Base-by-base conservation (phyloP, 306 rosid genomes). In the Hippophae tibetana region DNA sequence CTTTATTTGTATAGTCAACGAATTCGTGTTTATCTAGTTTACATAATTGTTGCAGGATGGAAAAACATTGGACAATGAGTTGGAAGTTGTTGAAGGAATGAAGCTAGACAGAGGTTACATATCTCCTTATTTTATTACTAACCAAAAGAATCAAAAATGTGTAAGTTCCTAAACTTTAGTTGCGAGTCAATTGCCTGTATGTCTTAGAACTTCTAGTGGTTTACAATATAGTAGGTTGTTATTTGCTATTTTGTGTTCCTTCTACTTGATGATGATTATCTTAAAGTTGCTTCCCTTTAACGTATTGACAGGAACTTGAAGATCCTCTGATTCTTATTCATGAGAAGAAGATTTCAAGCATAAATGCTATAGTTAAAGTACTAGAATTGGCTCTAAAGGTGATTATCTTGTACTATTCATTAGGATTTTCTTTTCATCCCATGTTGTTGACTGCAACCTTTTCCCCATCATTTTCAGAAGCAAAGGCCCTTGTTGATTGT, bases 51-150 rank as follows among this genome's bases (percentile, higher is more conserved):
- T 77, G 58, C 84, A 90, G 98, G 98, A 90, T 72, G 98, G 98
- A 23, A 90, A 90, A 55, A 90, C 96, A 48, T 68, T 87, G 78
- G 56, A 78, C 60, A 90, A 87, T 51, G 98, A 87, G 78, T 79
- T 90, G 92, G 98, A 90, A 74, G 96, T 90, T 65, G 96, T 90
- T 41, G 99, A 92, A 78, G 99, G 99, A 50, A 92, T 92, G 99
- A 92, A 88, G 82, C 86, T 92, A 43, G 99, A 92, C 70, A 74
- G 99, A 70, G 99, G 99, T 59, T 92, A 85, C 54, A 92, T 92
- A 58, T 92, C 98, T 54, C 98, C 98, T 14, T 86, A 85, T 62
- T 92, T 92, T 71, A 82, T 87, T 42, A 92, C 98, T 26, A 87
- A 92, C 81, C 86, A 75, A 69, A 92, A 92, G 81, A 87, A 76